A percentile compares a stretch with the other conserved stretches of the same genome.
Evolutionary conservation across 306 rosid genomes (phyloP).

Genomic region (Gillenia trifoliata): DNA sequence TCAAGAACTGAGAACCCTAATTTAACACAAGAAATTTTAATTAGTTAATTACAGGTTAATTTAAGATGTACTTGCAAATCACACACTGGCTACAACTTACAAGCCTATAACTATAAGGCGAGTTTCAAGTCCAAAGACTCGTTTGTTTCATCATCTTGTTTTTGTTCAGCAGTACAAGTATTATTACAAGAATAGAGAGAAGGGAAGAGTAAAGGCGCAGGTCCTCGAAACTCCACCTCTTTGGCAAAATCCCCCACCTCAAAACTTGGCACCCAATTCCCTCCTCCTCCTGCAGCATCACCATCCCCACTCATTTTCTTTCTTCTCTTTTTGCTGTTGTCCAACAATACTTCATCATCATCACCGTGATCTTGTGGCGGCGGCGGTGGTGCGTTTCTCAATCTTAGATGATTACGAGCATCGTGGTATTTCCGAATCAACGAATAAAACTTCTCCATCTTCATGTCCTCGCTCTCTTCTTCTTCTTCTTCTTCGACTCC

Average conservation of each 20-base stretch:
- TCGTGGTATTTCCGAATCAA: slow-evolving; percentile 1
- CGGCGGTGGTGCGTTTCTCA: neutral
- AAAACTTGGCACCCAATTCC: neutral
- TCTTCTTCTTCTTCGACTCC: neutral
- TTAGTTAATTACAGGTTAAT: neutral
- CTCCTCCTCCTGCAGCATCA: neutral
- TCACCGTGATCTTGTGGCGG: neutral
- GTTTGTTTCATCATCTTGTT: neutral
- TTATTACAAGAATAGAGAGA: neutral
- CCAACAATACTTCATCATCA: neutral
- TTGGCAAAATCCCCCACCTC: neutral
- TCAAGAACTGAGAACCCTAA: neutral
- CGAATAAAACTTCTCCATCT: neutral
- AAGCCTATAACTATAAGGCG: neutral
- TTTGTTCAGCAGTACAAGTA: neutral
- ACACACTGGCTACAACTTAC: neutral
- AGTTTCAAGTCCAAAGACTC: neutral
- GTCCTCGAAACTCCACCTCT: neutral
- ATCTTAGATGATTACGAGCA: neutral
- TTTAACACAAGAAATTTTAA: neutral
- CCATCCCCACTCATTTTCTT: neutral
- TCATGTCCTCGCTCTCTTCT: neutral
- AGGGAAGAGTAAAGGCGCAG: neutral
- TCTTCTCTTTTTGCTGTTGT: neutral
- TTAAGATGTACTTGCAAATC: neutral